Base-by-base conservation (phyloP, 257 asterid species). In the Solanum boliviense region DNA sequence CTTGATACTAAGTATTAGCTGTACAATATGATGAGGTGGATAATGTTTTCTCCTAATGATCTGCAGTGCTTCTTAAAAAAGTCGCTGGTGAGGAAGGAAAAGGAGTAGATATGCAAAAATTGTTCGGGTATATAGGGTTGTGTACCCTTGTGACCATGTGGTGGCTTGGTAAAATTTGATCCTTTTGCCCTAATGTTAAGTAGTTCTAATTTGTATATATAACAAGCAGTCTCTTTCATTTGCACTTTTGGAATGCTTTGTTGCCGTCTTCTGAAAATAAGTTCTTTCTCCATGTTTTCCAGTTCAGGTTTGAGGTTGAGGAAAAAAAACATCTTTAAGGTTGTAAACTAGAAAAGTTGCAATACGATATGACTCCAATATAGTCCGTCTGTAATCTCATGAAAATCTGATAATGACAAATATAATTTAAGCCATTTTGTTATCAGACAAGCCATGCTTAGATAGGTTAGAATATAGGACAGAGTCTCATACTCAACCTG, bases 1-100 rank as follows among this genome's bases (percentile, higher is more conserved):
- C 79, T 85, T 65, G 46, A 13, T 39, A 41, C 38, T 21, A 48
- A 48, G 27, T 73, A 27, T 21, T 85, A 62, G 23, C 52, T 44
- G 58, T 68, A 71, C 72, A 35, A 39, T 76, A 31, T 44, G 48
- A 68, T 35, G 75, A 36, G 67, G 31, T 68, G 68, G 21, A 65
- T 62, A 76, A 58, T 67, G 25, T 88, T 76, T 86, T 72, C 62
- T 73, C 84, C 20, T 76, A 32, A 76, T 67, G 78, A 76, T 74
- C 83, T 88, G 88, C 95, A 97, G 99, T 97, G 25, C 99, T 97
- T 88, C 99, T 97, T 23, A 97, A 96, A 90, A 96, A 96, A 94
- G 95, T 96, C 70, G 93, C 96, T 27, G 99, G 99, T 4, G 97
- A 93, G 90, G 99, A 93, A 92, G 99, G 98, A 41, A 98, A 93